Evolutionary conservation across 371 early-diverging fungal genomes (phyloP), one percentile per base, ranked within the genome.

Genomic region (Umbelopsis sp.): DNA sequence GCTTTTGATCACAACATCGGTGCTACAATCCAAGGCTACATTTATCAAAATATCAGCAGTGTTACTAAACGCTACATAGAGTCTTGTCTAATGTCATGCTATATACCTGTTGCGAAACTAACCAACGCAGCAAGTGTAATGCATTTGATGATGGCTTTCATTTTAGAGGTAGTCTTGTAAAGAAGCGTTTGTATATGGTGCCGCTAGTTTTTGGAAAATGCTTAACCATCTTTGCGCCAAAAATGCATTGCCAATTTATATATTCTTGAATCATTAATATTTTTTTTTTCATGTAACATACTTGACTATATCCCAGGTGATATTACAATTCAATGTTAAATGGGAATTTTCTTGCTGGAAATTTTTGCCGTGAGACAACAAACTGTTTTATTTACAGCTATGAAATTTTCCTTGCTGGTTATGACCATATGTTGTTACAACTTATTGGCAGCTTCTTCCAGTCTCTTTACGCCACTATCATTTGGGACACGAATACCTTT

Each of bases 1-100:
- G 24, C 70, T 71, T 14, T 66, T 29, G 11, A 70, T 69, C 2
- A 48, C 8, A 3, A 72, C 63, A 38, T 73, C 68, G n/a, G 48
- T 65, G n/a, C 70, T 62, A 41, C 78, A 78, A 32, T 44, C 45
- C 5, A 35, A 18, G 29, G 64, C 44, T 44, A 44, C 12, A 38
- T 3, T 3, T 44, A 2, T 8, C 35, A 35, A 25, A 12, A 22
- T 11, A 22, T 14, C 25, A 22, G 2, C 44, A 10, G 46, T 4
- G 22, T 3, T 44, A 24, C 11, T n/a, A 45, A 29, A 29, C 4
- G 29, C 4, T 20, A 24, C 20, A 20, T 20, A 22, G 5, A 24
- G 4, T 64, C 4, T 44, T 20, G 45, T 29, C 29, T 29, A 29
- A 4, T 4, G 29, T 29, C 3, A 29, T 4, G 29, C 29, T 29